A percentile compares a stretch with the other conserved stretches of the same genome.
These are phyloP conservation scores for Nemania sp. DNA, from an alignment of 2,329 filamentous ascomycete genomes.

Conservation along the genomic window DNA sequence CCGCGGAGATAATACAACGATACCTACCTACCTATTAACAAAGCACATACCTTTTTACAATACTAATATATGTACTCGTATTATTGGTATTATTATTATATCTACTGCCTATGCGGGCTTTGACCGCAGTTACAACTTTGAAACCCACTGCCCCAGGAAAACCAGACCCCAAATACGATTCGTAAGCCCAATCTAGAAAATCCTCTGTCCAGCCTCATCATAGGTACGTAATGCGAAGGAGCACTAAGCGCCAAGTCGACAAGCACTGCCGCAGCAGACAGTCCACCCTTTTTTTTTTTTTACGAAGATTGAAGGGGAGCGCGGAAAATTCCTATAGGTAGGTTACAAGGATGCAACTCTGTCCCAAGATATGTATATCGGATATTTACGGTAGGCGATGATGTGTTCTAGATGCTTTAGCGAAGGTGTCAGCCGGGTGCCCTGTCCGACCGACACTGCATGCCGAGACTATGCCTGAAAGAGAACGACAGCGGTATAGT, in stretches of 20 bases:
- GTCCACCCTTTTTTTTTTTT: neutral
- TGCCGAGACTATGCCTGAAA: constrained; percentile 14
- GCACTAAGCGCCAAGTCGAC: constrained; percentile 3
- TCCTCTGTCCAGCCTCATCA: constrained; percentile 1
- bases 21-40: neutral
- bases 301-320: neutral
- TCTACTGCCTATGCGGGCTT: neutral
- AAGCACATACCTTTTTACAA: neutral
- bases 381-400: neutral
- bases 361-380: neutral
- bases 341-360: neutral
- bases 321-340: neutral
- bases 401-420: constrained; percentile 20
- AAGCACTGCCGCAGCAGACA: neutral
- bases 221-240: constrained; percentile 6
- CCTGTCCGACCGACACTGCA: constrained; percentile 10
- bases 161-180: constrained; percentile 4
- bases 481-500: neutral
- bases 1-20: constrained; percentile 1
- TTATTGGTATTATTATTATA: neutral
- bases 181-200: neutral
- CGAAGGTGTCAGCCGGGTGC: neutral
- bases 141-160: constrained; percentile 3
- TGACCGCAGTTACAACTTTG: constrained; percentile 8
- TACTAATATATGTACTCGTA: neutral